These are phyloP conservation scores for Pilatotrama ljubarskyi DNA, from an alignment of 768 basidiomycete genomes.

Conservation along the genomic window DNA sequence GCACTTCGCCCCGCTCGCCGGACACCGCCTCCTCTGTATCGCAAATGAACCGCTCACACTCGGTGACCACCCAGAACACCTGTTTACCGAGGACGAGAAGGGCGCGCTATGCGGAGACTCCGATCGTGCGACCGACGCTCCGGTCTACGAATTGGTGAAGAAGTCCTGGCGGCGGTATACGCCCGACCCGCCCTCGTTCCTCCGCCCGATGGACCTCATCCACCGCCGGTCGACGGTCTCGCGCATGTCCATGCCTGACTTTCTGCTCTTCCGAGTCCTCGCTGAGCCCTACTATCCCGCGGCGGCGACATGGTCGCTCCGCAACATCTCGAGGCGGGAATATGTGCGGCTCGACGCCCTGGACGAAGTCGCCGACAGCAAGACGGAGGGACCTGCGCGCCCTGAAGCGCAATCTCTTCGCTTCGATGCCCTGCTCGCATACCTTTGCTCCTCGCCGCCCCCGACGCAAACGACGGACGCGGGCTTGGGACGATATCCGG, in stretches of 20 bases:
- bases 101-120: not conserved
- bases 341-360: slow-evolving; percentile 7
- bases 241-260: slow-evolving; percentile 9
- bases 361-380: too few species aligned
- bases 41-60: not conserved
- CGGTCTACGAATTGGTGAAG: not conserved
- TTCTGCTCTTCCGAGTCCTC: slow-evolving; percentile 2
- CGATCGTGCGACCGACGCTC: not conserved
- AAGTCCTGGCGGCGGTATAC: not conserved
- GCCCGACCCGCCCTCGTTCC: not conserved
- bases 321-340: slow-evolving; percentile 13
- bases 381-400: too few species aligned
- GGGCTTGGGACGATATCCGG: too few species aligned
- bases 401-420: too few species aligned
- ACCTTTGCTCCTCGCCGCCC: slow-evolving; percentile 1
- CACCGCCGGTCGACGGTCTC: slow-evolving; percentile 3
- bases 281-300: not conserved
- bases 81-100: not conserved
- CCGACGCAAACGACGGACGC: too few species aligned
- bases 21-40: slow-evolving; percentile 13
- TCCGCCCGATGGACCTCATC: not conserved
- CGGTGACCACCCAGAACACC: not conserved
- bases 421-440: not conserved
- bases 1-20: slow-evolving; percentile 4
- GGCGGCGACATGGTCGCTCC: slow-evolving; percentile 7